Conservation (phyloP, 192 early-diverging fungal species). For the Rhizophagus clarus region DNA sequence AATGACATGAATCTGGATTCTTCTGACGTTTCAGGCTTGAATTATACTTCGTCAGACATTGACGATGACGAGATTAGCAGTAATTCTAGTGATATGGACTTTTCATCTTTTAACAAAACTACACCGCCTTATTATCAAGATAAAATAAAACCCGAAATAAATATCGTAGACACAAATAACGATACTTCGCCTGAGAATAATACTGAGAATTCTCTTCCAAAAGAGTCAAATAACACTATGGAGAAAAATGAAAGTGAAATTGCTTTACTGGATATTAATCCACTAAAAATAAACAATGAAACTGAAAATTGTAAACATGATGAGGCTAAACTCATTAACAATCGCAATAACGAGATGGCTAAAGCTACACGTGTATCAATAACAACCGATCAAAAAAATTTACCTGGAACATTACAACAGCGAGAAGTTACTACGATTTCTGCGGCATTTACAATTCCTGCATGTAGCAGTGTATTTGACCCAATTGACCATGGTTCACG, state of each 20-base stretch:
- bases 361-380: background rate
- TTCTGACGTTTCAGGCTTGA: slow-evolving; percentile 27
- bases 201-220: background rate
- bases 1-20: slow-evolving; percentile 37
- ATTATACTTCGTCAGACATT: slow-evolving; percentile 32
- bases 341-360: background rate
- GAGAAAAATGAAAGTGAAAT: background rate
- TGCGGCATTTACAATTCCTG: slow-evolving; percentile 35
- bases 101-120: background rate
- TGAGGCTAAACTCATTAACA: background rate
- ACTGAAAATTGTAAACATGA: background rate
- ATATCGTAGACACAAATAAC: background rate
- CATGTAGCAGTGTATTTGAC: slow-evolving; percentile 35
- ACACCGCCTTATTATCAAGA: background rate
- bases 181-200: background rate
- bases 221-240: background rate
- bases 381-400: background rate
- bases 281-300: background rate
- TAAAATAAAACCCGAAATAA: background rate
- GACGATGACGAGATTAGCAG: slow-evolving; percentile 32
- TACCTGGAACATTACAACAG: slow-evolving; percentile 1
- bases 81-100: background rate
- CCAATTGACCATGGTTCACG: slow-evolving; percentile 58
- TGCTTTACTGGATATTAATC: background rate
- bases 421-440: slow-evolving; percentile 43